phyloP scores from a whole-genome alignment of 345 rosid species.

The Populus tremula region DNA sequence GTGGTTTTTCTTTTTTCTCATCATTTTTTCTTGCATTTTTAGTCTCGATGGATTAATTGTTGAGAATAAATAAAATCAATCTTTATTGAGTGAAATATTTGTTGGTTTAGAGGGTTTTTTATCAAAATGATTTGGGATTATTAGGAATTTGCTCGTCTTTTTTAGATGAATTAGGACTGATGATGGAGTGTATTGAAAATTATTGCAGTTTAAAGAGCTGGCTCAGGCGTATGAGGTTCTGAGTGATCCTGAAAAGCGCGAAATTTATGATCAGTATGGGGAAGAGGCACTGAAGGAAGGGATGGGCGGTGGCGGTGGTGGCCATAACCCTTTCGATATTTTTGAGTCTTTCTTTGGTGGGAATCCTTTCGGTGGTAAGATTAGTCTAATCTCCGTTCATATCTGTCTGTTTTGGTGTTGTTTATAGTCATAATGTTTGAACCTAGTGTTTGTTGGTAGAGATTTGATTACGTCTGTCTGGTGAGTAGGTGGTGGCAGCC shows the following conservation, averaged over 20 bases:
- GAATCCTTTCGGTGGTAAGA: slow-evolving; percentile 61
- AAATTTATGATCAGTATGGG: slow-evolving; percentile 81
- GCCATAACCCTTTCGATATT: slow-evolving; percentile 82
- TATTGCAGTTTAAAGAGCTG: slow-evolving; percentile 77
- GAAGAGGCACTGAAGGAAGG: slow-evolving; percentile 97
- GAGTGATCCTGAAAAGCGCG: slow-evolving; percentile 88
- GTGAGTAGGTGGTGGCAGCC: slow-evolving; percentile 54
- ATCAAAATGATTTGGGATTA: too few species aligned
- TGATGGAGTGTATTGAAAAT: neutral
- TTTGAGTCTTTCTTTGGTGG: slow-evolving; percentile 82
- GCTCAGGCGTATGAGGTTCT: slow-evolving; percentile 88
- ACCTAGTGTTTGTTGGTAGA: too few species aligned
- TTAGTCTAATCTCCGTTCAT: neutral
- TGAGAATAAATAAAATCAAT: too few species aligned
- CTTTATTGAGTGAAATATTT: too few species aligned
- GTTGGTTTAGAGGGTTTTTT: too few species aligned
- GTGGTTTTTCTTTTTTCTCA: neutral
- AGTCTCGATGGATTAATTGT: neutral
- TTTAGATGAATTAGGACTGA: neutral
- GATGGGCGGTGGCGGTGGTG: slow-evolving; percentile 68
- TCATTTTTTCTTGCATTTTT: neutral
- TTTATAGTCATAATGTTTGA: neutral
- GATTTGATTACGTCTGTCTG: neutral
- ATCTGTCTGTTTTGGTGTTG: neutral
- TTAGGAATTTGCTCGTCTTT: too few species aligned